Evolutionary conservation across 257 asterid species (phyloP).

Genomic region (Cynanchum wilfordii): DNA sequence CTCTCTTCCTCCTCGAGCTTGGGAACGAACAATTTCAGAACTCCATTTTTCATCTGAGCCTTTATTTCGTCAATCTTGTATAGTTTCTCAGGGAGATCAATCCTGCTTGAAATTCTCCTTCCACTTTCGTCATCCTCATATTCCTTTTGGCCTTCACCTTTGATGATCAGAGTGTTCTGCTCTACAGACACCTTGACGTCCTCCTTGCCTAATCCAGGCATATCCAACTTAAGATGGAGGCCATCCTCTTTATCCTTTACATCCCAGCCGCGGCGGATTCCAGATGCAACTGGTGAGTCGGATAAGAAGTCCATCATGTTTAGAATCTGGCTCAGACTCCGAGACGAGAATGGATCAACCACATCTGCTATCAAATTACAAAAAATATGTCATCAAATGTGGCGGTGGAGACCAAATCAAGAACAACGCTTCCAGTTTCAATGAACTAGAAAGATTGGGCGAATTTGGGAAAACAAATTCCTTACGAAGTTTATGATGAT

Average conservation of each 20-base stretch:
- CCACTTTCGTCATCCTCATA: slow-evolving; percentile 36
- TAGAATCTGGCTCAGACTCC: slow-evolving; percentile 29
- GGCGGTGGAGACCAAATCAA: neutral
- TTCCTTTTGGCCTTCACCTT: slow-evolving; percentile 48
- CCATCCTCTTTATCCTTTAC: slow-evolving; percentile 44
- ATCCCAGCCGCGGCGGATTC: slow-evolving; percentile 41
- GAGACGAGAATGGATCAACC: slow-evolving; percentile 21
- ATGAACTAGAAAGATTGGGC: neutral
- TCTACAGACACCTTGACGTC: slow-evolving; percentile 51
- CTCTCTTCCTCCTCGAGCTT: slow-evolving; percentile 52
- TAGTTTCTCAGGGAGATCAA: slow-evolving; percentile 52
- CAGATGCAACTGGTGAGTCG: slow-evolving; percentile 29
- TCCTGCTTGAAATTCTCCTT: slow-evolving; percentile 41
- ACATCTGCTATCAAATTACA: slow-evolving; percentile 9
- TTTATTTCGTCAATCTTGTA: slow-evolving; percentile 43
- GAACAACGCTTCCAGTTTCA: too few species aligned
- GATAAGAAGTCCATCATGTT: slow-evolving; percentile 18
- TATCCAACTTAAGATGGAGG: slow-evolving; percentile 45
- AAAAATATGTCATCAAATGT: neutral
- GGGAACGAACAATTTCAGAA: slow-evolving; percentile 51
- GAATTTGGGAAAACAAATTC: neutral
- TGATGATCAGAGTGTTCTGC: slow-evolving; percentile 45
- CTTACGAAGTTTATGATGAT: neutral
- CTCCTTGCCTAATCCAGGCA: slow-evolving; percentile 62
- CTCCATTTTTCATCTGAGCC: slow-evolving; percentile 65